These are phyloP conservation scores for Camellia sinensis DNA, from an alignment of 148 eudicot species.

Conservation along the genomic window DNA sequence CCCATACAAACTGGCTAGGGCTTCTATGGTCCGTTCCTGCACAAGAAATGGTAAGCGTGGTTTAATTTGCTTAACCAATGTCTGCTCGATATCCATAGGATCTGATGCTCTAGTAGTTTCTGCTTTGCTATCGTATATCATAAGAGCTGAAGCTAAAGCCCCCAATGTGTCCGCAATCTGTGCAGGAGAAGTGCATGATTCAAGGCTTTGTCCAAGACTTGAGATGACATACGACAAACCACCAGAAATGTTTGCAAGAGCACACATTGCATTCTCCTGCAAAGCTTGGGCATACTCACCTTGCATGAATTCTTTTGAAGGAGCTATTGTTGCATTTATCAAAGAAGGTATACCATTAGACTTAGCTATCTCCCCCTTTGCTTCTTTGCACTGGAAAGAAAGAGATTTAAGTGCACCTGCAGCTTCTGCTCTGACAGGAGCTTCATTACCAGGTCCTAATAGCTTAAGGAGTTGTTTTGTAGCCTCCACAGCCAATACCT, in stretches of 20 bases:
- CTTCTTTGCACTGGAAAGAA: conserved; percentile 90
- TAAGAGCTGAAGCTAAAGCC: conserved; percentile 95
- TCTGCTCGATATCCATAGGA: conserved; percentile 73
- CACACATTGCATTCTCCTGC: conserved; percentile 99
- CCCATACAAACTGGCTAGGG: conserved; percentile 95
- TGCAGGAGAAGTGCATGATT: conserved; percentile 82
- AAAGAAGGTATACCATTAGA: conserved; percentile 85
- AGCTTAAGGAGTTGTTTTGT: conserved; percentile 87
- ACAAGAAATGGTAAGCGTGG: conserved; percentile 72
- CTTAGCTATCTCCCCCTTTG: conserved; percentile 77
- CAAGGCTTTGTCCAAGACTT: conserved; percentile 97
- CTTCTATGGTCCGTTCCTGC: conserved; percentile 96
- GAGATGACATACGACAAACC: conserved; percentile 93
- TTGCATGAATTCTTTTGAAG: conserved; percentile 98
- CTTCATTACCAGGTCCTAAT: conserved; percentile 87
- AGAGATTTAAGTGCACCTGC: conserved; percentile 94
- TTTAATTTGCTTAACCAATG: conserved; percentile 77
- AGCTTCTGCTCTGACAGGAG: conserved; percentile 93
- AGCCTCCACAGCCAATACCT: conserved; percentile 68
- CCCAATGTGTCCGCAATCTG: conserved; percentile 96
- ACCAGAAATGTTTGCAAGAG: conserved; percentile 98
- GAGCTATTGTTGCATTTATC: conserved; percentile 98
- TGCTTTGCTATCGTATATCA: conserved; percentile 88
- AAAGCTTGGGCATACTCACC: conserved; percentile 96
- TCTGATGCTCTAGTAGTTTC: conserved; percentile 74